phyloP scores from a whole-genome alignment of 148 eudicot genomes.

The Spergularia bocconei region DNA sequence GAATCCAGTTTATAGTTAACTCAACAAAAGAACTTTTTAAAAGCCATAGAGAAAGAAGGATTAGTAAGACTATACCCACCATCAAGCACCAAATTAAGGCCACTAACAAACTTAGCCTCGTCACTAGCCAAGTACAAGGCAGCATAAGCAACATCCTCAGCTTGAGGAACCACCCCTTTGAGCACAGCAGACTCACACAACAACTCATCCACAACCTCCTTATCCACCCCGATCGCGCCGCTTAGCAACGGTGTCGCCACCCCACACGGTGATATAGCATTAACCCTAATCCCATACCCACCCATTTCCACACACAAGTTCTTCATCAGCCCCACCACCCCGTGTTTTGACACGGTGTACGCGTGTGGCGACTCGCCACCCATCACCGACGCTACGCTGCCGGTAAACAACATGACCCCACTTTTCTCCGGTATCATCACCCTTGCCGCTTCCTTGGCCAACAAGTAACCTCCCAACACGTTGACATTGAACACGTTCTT shows the following conservation, averaged over 20 bases:
- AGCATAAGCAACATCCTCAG: constrained; percentile 41
- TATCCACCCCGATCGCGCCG: constrained; percentile 11
- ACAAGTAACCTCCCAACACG: constrained; percentile 36
- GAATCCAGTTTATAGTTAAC: no score
- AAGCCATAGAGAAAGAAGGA: constrained; percentile 25
- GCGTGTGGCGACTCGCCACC: constrained; percentile 36
- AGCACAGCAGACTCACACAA: constrained; percentile 22
- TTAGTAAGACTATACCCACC: constrained; percentile 40
- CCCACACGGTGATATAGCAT: constrained; percentile 34
- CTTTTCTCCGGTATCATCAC: constrained; percentile 43
- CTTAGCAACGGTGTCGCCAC: constrained; percentile 31
- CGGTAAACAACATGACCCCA: constrained; percentile 45
- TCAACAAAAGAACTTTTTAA: background rate
- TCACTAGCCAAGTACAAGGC: constrained; percentile 48
- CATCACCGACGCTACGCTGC: constrained; percentile 32
- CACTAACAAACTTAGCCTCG: constrained; percentile 45
- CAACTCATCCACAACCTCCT: constrained; percentile 11
- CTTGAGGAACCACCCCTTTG: constrained; percentile 24
- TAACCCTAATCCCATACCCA: constrained; percentile 42
- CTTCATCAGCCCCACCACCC: constrained; percentile 38
- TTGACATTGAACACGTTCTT: constrained; percentile 35
- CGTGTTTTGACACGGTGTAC: constrained; percentile 44
- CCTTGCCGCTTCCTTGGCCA: constrained; percentile 51
- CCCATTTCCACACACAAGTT: constrained; percentile 44
- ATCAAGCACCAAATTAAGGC: constrained; percentile 45